Evolutionary conservation across 495 filamentous ascomycete species (phyloP), one percentile per base, ranked within the genome.

Genomic region (Saxispiralis lemnorum): DNA sequence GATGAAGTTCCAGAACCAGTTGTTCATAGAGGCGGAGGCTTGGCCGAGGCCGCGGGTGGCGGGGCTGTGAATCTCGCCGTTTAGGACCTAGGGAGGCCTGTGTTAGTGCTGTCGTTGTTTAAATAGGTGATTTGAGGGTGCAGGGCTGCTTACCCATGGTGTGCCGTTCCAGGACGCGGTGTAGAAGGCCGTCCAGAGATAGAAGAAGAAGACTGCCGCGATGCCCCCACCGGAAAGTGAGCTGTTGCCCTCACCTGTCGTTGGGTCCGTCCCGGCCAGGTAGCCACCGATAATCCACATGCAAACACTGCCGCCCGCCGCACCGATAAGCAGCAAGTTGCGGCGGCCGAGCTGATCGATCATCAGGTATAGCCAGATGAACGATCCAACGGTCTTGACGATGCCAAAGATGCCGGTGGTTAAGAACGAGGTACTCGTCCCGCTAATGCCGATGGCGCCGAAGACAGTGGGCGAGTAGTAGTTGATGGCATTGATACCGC

Each of bases 161-260:
- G 56, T 60, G 9, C 76, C 78, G 56, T 84, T 83, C 78, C 79
- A 84, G 3, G 74, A 73, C 0, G 79, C 73, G 6, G 79, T 80
- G 54, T 84, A 84, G 60, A 79, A 83, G 7, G 73, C 72, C 3
- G 79, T 83, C 76, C 78, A 83, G 13, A 84, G 68, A 53, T 83
- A 84, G 63, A 83, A 82, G 68, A 83, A 81, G 65, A 81, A 79
- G 36, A 83, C 72, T 31, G 79, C 79, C 0, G 72, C 72, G 41
- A 79, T 77, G 35, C 77, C 78, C 35, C 69, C 76, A 7, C 69
- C 57, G 6, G 62, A 60, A 41, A 80, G 59, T 4, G 55, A 39
- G 24, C 30, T 43, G 5, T 45, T 46, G 37, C 46, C 50, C 15
- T 51, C 52, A 45, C 68, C 61, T 0, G 62, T 48, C 1, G 57